A percentile compares a stretch with the other conserved stretches of the same genome.
These are phyloP conservation scores for Mallotus japonicus DNA, from an alignment of 441 rosid species.

Conservation along the genomic window DNA sequence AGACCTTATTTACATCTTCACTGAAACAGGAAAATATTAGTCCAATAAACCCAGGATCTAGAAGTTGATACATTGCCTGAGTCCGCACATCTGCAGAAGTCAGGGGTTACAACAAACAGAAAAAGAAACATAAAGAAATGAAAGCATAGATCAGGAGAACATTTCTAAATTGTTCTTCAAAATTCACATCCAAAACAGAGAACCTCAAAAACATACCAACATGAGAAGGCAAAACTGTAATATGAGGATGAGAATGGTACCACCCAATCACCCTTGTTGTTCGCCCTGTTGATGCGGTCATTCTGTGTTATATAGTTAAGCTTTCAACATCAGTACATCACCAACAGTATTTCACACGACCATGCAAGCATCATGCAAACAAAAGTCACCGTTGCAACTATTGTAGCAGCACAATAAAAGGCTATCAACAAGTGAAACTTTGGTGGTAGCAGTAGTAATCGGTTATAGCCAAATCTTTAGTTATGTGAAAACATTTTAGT, in stretches of 20 bases:
- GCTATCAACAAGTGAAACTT: not conserved
- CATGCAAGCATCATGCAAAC: not conserved
- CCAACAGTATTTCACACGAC: not conserved
- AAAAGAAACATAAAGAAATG: not conserved
- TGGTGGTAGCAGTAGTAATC: not conserved
- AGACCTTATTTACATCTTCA: conserved; percentile 82
- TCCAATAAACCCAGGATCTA: conserved; percentile 97
- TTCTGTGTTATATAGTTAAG: conserved; percentile 68
- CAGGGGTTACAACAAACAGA: not conserved
- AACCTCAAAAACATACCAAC: conserved; percentile 56
- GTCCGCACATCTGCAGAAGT: conserved; percentile 82
- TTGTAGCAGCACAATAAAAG: not conserved
- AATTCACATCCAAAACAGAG: not conserved
- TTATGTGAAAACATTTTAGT: not conserved
- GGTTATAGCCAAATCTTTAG: not conserved
- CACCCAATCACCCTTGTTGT: conserved; percentile 96
- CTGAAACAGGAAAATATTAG: conserved; percentile 90
- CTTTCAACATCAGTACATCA: conserved; percentile 28
- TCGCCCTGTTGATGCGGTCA: conserved; percentile 75
- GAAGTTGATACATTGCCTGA: conserved; percentile 97
- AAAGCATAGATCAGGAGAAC: not conserved
- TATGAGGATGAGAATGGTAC: conserved; percentile 99
- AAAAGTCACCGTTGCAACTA: not conserved
- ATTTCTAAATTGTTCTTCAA: not conserved
- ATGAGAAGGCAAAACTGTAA: conserved; percentile 96